A percentile compares a stretch with the other conserved stretches of the same genome.
Evolutionary conservation across 768 basidiomycete genomes (phyloP).

Genomic region (Suillus plorans): DNA sequence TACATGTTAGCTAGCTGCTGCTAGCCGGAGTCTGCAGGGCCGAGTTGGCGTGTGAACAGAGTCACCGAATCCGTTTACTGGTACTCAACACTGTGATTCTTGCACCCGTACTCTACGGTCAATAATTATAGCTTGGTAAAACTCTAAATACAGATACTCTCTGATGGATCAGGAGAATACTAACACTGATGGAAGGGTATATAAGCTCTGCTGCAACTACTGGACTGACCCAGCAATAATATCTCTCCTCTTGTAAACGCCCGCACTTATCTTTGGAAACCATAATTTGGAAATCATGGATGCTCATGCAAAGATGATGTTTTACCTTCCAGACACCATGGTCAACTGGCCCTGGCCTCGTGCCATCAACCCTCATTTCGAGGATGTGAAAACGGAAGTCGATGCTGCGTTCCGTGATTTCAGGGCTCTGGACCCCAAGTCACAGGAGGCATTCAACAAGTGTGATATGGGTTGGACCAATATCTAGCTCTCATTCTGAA

Average conservation of each 20-base stretch:
- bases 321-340: conserved; percentile 38
- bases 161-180: too few relatives aligned
- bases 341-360: conserved; percentile 45
- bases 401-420: conserved; percentile 38
- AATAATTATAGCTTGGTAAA: too few relatives aligned
- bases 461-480: conserved; percentile 40
- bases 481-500: background rate
- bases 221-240: background rate
- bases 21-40: too few relatives aligned
- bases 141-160: too few relatives aligned
- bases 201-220: too few relatives aligned
- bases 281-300: background rate
- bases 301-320: background rate
- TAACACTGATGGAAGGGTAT: too few relatives aligned
- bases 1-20: too few relatives aligned
- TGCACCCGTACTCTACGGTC: too few relatives aligned
- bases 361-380: conserved; percentile 38
- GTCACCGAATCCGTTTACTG: too few relatives aligned
- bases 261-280: background rate
- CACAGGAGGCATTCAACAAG: conserved; percentile 39
- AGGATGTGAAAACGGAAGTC: conserved; percentile 33
- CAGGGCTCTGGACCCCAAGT: conserved; percentile 32
- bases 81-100: too few relatives aligned
- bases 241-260: background rate
- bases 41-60: too few relatives aligned